Conservation (phyloP, 2,329 filamentous ascomycete species). For the Fusarium ambrosium region DNA sequence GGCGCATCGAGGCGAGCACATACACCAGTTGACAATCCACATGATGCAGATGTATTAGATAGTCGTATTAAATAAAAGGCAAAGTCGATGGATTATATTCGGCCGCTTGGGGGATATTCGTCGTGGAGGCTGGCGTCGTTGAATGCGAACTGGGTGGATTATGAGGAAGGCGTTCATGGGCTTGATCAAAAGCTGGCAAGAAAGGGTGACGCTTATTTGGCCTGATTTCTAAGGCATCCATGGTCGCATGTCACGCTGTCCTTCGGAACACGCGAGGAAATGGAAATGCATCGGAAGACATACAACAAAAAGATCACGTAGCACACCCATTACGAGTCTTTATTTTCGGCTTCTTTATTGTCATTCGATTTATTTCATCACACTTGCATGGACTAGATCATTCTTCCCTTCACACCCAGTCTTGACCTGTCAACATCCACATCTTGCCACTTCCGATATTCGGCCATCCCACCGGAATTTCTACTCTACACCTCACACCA, state of each 20-base stretch:
- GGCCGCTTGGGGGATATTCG: slow-evolving; percentile 25
- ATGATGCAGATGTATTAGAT: slow-evolving; percentile 64
- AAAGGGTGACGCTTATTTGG: slow-evolving; percentile 43
- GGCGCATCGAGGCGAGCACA: slow-evolving; percentile 52
- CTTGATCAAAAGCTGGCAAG: slow-evolving; percentile 48
- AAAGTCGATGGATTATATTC: slow-evolving; percentile 23
- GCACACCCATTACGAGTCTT: not conserved
- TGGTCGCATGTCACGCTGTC: slow-evolving; percentile 40
- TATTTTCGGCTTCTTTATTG: not conserved
- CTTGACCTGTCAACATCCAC: not conserved
- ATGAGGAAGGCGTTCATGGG: slow-evolving; percentile 37
- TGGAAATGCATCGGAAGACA: slow-evolving; percentile 21
- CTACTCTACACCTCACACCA: not conserved
- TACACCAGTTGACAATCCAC: slow-evolving; percentile 99
- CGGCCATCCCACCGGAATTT: not conserved
- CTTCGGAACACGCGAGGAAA: slow-evolving; percentile 30
- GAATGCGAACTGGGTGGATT: slow-evolving; percentile 37
- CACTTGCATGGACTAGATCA: not conserved
- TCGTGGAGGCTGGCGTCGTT: slow-evolving; percentile 46
- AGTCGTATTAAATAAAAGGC: slow-evolving; percentile 37
- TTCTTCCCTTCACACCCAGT: not conserved
- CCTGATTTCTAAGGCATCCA: slow-evolving; percentile 45
- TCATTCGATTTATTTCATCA: not conserved
- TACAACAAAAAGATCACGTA: slow-evolving; percentile 12
- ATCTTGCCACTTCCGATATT: not conserved